Percentiles rank a stretch among this genome's conserved stretches.
These are phyloP conservation scores for Hydnomerulius pinastri DNA, from an alignment of 768 basidiomycete genomes.

Conservation along the genomic window DNA sequence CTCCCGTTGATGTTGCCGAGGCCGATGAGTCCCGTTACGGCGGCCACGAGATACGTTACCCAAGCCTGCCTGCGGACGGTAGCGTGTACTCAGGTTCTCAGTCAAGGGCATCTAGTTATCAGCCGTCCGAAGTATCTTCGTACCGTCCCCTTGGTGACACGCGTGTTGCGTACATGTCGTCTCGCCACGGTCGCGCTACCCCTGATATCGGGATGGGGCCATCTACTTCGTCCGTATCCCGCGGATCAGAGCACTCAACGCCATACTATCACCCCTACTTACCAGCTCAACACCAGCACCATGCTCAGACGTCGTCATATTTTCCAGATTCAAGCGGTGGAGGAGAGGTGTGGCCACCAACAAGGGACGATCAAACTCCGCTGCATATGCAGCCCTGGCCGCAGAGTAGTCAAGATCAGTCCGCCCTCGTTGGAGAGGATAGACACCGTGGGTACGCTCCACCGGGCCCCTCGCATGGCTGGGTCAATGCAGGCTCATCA, in stretches of 20 bases:
- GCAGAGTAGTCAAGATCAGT: slow-evolving; percentile 23
- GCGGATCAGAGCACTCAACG: slow-evolving; percentile 25
- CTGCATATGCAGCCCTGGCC: slow-evolving; percentile 26
- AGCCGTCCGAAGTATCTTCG: slow-evolving; percentile 18
- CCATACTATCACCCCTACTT: slow-evolving; percentile 29
- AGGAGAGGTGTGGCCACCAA: slow-evolving; percentile 21
- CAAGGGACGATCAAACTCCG: slow-evolving; percentile 25
- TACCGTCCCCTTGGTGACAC: slow-evolving; percentile 30
- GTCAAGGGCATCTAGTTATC: slow-evolving; percentile 25
- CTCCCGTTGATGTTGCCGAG: slow-evolving; percentile 38
- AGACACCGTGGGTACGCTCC: slow-evolving; percentile 33
- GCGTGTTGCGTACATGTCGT: slow-evolving; percentile 24
- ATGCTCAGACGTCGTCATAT: slow-evolving; percentile 24
- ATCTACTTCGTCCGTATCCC: slow-evolving; percentile 23
- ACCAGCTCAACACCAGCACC: slow-evolving; percentile 24
- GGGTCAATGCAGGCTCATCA: slow-evolving; percentile 21
- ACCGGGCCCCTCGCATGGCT: slow-evolving; percentile 25
- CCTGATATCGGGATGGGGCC: slow-evolving; percentile 25
- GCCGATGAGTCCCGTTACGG: slow-evolving; percentile 18
- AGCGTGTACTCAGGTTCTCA: slow-evolving; percentile 13
- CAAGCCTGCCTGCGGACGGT: slow-evolving; percentile 23
- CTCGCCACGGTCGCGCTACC: slow-evolving; percentile 28
- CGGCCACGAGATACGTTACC: slow-evolving; percentile 22
- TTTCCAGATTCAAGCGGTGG: slow-evolving; percentile 19
- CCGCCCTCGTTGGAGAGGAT: slow-evolving; percentile 18